Evolutionary conservation across 257 asterid genomes (phyloP).

Genomic region (Asclepias syriaca): DNA sequence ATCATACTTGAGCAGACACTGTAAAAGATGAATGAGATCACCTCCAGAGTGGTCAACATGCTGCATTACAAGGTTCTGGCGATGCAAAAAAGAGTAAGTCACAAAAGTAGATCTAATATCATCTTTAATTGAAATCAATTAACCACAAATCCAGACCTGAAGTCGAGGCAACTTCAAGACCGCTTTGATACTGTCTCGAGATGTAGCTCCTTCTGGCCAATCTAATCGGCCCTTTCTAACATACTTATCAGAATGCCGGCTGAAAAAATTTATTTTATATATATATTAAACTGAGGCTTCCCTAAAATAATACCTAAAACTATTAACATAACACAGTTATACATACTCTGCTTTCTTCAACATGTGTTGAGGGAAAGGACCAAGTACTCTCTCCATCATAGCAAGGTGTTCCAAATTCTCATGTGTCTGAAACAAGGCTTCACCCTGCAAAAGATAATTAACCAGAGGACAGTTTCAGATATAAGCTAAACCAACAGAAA

Average conservation of each 20-base stretch:
- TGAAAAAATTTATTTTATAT: conserved; percentile 17
- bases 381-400: conserved; percentile 93
- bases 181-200: conserved; percentile 75
- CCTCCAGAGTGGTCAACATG: conserved; percentile 97
- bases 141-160: conserved; percentile 30
- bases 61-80: conserved; percentile 69
- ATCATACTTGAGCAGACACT: conserved; percentile 75
- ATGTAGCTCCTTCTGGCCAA: conserved; percentile 88
- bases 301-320: background rate
- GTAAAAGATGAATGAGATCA: conserved; percentile 66
- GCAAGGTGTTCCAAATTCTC: conserved; percentile 94
- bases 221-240: conserved; percentile 67
- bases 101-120: background rate
- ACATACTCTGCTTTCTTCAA: conserved; percentile 74
- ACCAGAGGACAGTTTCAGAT: background rate
- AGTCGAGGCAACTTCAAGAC: conserved; percentile 71
- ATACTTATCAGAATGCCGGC: conserved; percentile 71
- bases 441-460: conserved; percentile 42
- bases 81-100: background rate
- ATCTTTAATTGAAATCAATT: background rate
- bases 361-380: conserved; percentile 74
- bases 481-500: background rate
- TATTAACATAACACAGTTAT: background rate
- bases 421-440: conserved; percentile 83
- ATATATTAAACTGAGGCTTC: background rate